A percentile compares a stretch with the other conserved stretches of the same genome.
These are phyloP conservation scores for Chloranthus sessilifolius DNA, from an alignment of 164 flowering plant genomes.

Conservation along the genomic window DNA sequence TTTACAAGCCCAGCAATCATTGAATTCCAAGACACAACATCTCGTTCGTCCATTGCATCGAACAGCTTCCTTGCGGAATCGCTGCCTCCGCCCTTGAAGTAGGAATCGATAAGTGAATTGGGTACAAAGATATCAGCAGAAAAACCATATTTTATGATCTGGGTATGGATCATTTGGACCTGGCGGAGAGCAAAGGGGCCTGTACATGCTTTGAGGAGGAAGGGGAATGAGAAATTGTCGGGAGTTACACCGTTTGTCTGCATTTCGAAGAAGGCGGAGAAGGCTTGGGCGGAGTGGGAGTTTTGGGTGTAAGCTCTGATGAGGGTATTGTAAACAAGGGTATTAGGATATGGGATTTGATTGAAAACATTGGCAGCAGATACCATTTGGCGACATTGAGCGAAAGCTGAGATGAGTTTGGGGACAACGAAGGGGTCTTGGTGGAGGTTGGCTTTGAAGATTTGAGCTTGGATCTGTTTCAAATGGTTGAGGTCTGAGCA, in stretches of 20 bases:
- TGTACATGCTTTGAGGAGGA: slow-evolving; percentile 58
- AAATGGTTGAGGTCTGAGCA: slow-evolving; percentile 48
- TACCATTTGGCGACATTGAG: slow-evolving; percentile 48
- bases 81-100: slow-evolving; percentile 56
- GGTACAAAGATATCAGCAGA: slow-evolving; percentile 60
- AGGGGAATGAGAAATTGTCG: slow-evolving; percentile 70
- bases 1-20: slow-evolving; percentile 58
- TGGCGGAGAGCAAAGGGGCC: slow-evolving; percentile 25
- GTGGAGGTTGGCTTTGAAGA: slow-evolving; percentile 55
- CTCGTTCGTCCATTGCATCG: slow-evolving; percentile 43
- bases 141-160: slow-evolving; percentile 54
- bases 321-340: slow-evolving; percentile 53
- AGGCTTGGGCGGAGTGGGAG: slow-evolving; percentile 38
- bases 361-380: slow-evolving; percentile 45
- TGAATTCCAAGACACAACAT: slow-evolving; percentile 71
- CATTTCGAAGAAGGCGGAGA: slow-evolving; percentile 46
- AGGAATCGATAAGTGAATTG: slow-evolving; percentile 63
- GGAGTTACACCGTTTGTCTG: slow-evolving; percentile 36
- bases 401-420: slow-evolving; percentile 60
- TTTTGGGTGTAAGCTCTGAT: slow-evolving; percentile 55
- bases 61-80: slow-evolving; percentile 48
- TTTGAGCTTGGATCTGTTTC: slow-evolving; percentile 64
- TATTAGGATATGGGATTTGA: slow-evolving; percentile 42
- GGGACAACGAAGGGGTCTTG: slow-evolving; percentile 49
- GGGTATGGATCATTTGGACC: slow-evolving; percentile 62